Base-by-base conservation (phyloP, 1,284 basidiomycete genomes). In the Psilocybe mexicana region DNA sequence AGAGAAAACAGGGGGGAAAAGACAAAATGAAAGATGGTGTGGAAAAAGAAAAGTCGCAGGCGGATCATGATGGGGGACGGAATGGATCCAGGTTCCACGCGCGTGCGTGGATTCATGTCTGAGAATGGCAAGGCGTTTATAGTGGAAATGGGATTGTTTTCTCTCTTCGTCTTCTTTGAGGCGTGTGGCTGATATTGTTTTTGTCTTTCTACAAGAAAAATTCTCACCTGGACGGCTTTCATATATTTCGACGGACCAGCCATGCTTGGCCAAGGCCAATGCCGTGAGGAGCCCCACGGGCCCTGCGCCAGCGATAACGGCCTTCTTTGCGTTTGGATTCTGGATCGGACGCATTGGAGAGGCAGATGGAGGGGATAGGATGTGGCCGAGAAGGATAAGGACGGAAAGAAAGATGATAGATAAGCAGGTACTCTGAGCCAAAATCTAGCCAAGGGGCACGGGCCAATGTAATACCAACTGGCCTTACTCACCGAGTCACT, bases 271-370 rank as follows among this genome's bases (percentile, higher is more conserved):
- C 46, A 99, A 81, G 49, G 90, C 86, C 47, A 96, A 82, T 3
- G 95, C 95, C 14, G 91, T 84, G 14, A 98, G 87, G 70, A 95
- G 96, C 36, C 96, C 96, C 4, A 99, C 96, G 7, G 96, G 95
- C 0, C 96, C 96, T 47, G 90, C 96, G 44, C 96, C 96, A 25
- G 89, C 82, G 49, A 92, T 76, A 48, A 87, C 76, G 23, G 79
- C 86, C 65, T 81, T 68, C 50, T 59, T 63, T 5, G 59, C 52
- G 50, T 52, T 43, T 26, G 54, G 47, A 18, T 14, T 33, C 30
- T 43, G 18, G 42, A 45, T 40, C 33, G 60, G 43, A 30, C 53
- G n/a, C 43, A 55, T 52, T 48, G 57, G 30, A 33, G 30, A 4
- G 30, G 30, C 0, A 8, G 4, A 8, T 33, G 30, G 30, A 6